phyloP scores from a whole-genome alignment of 768 basidiomycete species.

The Leccinum uliginosum region DNA sequence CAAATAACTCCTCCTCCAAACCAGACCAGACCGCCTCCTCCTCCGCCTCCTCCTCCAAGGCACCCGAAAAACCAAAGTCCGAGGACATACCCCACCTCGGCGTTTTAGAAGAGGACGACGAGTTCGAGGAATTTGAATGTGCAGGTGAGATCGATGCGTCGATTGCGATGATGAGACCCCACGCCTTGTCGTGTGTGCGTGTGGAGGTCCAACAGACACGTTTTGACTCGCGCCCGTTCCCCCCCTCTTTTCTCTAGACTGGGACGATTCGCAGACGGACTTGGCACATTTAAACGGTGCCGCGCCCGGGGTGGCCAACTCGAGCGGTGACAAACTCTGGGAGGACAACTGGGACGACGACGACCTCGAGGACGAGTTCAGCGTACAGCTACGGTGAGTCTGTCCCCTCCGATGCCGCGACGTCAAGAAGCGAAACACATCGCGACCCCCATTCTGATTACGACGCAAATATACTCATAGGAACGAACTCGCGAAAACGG shows the following conservation, averaged over 20 bases:
- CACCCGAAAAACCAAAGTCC: conserved; percentile 37
- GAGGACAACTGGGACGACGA: conserved; percentile 99
- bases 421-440: not conserved
- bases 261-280: conserved; percentile 84
- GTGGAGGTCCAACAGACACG: not conserved
- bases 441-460: not conserved
- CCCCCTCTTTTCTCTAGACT: conserved; percentile 49
- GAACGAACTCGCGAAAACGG: conserved; percentile 63
- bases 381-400: conserved; percentile 85
- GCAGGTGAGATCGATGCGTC: conserved; percentile 52
- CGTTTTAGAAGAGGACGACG: conserved; percentile 95
- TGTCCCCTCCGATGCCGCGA: not conserved
- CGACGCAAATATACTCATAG: conserved; percentile 29
- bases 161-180: not conserved
- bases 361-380: conserved; percentile 97
- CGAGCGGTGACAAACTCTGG: conserved; percentile 90
- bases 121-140: conserved; percentile 90
- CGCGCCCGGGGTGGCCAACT: conserved; percentile 70
- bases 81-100: conserved; percentile 64
- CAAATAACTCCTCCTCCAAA: conserved; percentile 52
- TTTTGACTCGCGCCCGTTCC: not conserved
- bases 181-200: not conserved
- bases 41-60: conserved; percentile 15
- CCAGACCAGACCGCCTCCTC: conserved; percentile 18
- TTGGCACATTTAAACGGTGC: conserved; percentile 72